These are phyloP conservation scores for Eragrostis curvula DNA, from an alignment of 176 grass and related monocot species.

Conservation along the genomic window DNA sequence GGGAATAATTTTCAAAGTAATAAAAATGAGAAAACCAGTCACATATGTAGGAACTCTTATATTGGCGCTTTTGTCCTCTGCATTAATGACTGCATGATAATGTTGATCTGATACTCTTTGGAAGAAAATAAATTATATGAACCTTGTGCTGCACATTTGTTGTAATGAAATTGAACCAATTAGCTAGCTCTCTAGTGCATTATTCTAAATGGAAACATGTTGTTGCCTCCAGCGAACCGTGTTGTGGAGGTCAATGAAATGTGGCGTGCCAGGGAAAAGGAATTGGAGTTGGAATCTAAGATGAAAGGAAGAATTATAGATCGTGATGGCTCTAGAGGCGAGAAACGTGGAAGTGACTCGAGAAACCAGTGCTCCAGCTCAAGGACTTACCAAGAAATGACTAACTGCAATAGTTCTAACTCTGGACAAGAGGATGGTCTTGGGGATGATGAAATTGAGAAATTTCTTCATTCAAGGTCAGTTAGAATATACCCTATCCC, in stretches of 20 bases:
- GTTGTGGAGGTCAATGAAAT: slow-evolving; percentile 86
- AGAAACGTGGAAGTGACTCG: slow-evolving; percentile 55
- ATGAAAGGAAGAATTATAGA: slow-evolving; percentile 42
- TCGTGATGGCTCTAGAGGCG: slow-evolving; percentile 20
- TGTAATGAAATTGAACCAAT: neutral
- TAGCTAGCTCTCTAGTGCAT: neutral
- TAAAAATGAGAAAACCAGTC: neutral
- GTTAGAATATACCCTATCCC: slow-evolving; percentile 29
- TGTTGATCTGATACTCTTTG: neutral
- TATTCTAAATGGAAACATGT: slow-evolving; percentile 22
- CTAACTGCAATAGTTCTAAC: slow-evolving; percentile 38
- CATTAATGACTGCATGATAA: neutral
- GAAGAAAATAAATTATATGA: neutral
- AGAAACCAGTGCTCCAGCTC: slow-evolving; percentile 45
- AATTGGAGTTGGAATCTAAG: slow-evolving; percentile 72
- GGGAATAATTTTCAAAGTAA: neutral
- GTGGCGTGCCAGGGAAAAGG: slow-evolving; percentile 91
- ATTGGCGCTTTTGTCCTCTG: neutral
- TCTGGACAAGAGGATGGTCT: slow-evolving; percentile 55
- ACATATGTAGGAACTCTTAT: neutral
- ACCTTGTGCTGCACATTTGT: neutral
- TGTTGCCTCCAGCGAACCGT: slow-evolving; percentile 73
- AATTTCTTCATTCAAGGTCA: slow-evolving; percentile 88
- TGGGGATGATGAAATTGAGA: slow-evolving; percentile 77
- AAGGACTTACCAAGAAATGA: slow-evolving; percentile 47